Base-by-base conservation (phyloP, 2,329 filamentous ascomycete species). In the Aspergillus fischeri region DNA sequence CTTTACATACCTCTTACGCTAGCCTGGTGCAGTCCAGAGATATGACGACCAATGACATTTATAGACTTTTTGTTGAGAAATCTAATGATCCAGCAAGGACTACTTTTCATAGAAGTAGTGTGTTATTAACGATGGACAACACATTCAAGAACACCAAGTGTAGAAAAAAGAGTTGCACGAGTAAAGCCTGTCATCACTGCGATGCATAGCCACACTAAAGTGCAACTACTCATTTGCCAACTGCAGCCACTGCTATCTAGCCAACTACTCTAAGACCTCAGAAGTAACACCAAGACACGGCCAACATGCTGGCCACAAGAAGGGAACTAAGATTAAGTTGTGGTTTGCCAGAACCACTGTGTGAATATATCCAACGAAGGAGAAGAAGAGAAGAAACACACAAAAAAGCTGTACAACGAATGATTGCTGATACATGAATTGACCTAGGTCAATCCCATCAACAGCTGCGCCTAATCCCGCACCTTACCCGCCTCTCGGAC, bases 401-500 rank as follows among this genome's bases (percentile, higher is more conserved):
- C 51, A 53, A 58, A 28, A n/a, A 42, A 53, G 41, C 5, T 17
- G 14, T 17, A 38, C 14, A 14, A 35, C 11, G 5, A 17, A 38
- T 14, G 14, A 17, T 10, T 35, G 32, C 14, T 38, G 32, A 17
- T 7, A 17, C 32, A 17, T 5, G 29, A 14, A 6, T 38, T 17
- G 32, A 8, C 32, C 32, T 5, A 45, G 49, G 29, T 44, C 49
- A 29, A 10, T 29, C 28, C 27, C 25, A 48, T 3, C 32, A 3
- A 4, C 54, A 45, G 29, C 35, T 45, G 20, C 27, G 29, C 29
- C 14, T 59, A 59, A 45, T 57, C 17, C 52, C 69, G 70, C 27
- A 77, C 71, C 55, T 75, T 77, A 27, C 76, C 75, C 45, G 76
- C 76, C 56, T 77, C 73, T 25, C 74, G 67, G 28, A 78, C 73